These are phyloP conservation scores for Crithidia sp. DNA, from an alignment of 208 protist genomes.

Conservation along the genomic window DNA sequence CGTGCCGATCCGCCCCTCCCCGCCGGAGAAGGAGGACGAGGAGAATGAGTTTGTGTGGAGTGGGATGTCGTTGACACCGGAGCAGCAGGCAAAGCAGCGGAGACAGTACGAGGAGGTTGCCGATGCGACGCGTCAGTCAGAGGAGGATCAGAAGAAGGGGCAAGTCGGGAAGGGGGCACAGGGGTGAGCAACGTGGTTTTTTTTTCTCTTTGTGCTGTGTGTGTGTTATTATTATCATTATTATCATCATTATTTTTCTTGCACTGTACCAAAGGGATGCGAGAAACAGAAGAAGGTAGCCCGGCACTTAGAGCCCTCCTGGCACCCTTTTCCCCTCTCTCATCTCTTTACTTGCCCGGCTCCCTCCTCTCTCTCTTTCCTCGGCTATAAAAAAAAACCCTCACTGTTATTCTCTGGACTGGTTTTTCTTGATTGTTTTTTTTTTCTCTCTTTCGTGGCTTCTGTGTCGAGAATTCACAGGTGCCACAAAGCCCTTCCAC, in stretches of 20 bases:
- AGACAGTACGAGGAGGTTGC: neutral
- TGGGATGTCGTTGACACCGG: conserved; percentile 4
- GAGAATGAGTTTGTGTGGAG: conserved; percentile 31
- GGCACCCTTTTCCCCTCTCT: too few relatives aligned
- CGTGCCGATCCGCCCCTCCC: conserved; percentile 32
- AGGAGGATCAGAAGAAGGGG: neutral
- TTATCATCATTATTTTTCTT: neutral
- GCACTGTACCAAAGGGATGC: neutral
- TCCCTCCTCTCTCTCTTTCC: too few relatives aligned
- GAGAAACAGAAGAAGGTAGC: too few relatives aligned
- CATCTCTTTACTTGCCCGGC: too few relatives aligned
- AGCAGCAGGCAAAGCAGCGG: conserved; percentile 15
- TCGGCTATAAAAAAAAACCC: too few relatives aligned
- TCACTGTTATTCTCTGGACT: too few relatives aligned
- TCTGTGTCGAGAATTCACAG: too few relatives aligned
- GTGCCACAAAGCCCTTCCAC: too few relatives aligned
- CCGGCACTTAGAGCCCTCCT: too few relatives aligned
- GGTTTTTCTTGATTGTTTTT: too few relatives aligned
- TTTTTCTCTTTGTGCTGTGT: neutral
- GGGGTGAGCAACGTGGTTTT: neutral
- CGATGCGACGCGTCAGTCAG: neutral
- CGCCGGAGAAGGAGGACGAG: conserved; percentile 15
- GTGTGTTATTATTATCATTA: neutral
- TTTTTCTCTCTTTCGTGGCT: too few relatives aligned
- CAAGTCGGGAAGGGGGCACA: neutral